A percentile compares a stretch with the other conserved stretches of the same genome.
phyloP scores from a whole-genome alignment of 352 stramenopile species.

The Globisporangium acanthophoron region DNA sequence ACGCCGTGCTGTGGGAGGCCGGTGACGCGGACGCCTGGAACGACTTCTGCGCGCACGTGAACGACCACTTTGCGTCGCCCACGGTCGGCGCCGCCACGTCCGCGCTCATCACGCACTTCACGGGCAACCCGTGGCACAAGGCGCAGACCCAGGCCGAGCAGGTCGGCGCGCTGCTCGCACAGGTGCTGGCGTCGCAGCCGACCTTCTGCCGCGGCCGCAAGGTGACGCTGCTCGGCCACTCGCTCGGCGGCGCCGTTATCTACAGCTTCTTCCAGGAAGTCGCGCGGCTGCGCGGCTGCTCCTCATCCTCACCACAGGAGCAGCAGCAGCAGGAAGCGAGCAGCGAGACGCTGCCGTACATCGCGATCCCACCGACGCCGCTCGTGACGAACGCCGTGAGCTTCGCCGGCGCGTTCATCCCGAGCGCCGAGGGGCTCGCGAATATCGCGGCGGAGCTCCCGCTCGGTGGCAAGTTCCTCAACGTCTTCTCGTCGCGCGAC shows the following conservation, averaged over 20 bases:
- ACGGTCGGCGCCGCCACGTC: conserved; percentile 30
- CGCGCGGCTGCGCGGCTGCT: conserved; percentile 27
- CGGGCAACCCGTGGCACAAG: conserved; percentile 80
- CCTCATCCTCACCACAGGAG: not conserved
- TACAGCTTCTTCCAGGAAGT: conserved; percentile 71
- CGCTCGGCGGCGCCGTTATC: conserved; percentile 68
- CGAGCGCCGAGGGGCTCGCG: conserved; percentile 25
- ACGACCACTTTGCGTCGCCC: conserved; percentile 47
- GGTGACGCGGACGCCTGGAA: conserved; percentile 69
- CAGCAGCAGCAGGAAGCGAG: not conserved
- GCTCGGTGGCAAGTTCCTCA: conserved; percentile 49
- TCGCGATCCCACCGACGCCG: conserved; percentile 8
- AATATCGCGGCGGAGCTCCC: conserved; percentile 33
- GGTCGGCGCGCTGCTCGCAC: conserved; percentile 65
- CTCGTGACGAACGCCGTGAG: conserved; percentile 51
- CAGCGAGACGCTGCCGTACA: not conserved
- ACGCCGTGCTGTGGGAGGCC: conserved; percentile 75
- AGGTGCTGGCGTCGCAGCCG: conserved; percentile 49
- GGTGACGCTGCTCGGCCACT: conserved; percentile 75
- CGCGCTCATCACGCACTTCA: conserved; percentile 68
- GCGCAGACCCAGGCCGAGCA: conserved; percentile 77
- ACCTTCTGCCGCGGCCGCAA: conserved; percentile 43
- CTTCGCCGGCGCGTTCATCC: conserved; percentile 69
- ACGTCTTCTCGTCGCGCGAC: conserved; percentile 75
- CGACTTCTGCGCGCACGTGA: conserved; percentile 69